Evolutionary conservation across 2,329 filamentous ascomycete genomes (phyloP).

Genomic region (Pseudonectria foliicola): DNA sequence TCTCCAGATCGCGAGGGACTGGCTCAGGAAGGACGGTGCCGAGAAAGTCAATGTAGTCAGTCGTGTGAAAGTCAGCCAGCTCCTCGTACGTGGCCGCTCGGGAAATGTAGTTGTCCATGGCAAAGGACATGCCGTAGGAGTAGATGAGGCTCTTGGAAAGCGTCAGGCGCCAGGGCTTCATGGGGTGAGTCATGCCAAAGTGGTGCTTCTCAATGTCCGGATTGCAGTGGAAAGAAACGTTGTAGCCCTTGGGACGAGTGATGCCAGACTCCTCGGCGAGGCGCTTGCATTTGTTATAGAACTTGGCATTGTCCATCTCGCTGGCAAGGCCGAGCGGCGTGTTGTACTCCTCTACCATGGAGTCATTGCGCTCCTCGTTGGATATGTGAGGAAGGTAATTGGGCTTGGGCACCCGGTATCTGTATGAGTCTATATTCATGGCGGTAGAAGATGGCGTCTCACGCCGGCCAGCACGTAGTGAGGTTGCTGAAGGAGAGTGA

Average conservation of each 20-base stretch:
- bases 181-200: conserved; percentile 93
- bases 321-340: conserved; percentile 42
- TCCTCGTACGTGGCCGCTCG: conserved; percentile 82
- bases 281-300: conserved; percentile 50
- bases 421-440: conserved; percentile 41
- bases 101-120: conserved; percentile 90
- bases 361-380: conserved; percentile 43
- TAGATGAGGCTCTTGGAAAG: conserved; percentile 92
- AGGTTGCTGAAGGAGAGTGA: conserved; percentile 3
- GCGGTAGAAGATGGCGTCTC: conserved; percentile 4
- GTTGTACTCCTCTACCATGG: conserved; percentile 45
- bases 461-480: conserved; percentile 1
- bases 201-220: conserved; percentile 93
- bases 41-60: conserved; percentile 87
- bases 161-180: conserved; percentile 98
- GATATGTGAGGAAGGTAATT: conserved; percentile 53
- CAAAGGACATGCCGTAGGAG: conserved; percentile 90
- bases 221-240: conserved; percentile 92
- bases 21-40: conserved; percentile 61
- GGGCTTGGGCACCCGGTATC: conserved; percentile 47
- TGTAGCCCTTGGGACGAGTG: conserved; percentile 74
- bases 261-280: conserved; percentile 60
- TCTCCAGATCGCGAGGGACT: conserved; percentile 58
- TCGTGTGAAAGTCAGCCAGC: conserved; percentile 76
- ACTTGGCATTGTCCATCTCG: conserved; percentile 49